Evolutionary conservation across 2,329 filamentous ascomycete species (phyloP).

Genomic region (Diplodia intermedia): DNA sequence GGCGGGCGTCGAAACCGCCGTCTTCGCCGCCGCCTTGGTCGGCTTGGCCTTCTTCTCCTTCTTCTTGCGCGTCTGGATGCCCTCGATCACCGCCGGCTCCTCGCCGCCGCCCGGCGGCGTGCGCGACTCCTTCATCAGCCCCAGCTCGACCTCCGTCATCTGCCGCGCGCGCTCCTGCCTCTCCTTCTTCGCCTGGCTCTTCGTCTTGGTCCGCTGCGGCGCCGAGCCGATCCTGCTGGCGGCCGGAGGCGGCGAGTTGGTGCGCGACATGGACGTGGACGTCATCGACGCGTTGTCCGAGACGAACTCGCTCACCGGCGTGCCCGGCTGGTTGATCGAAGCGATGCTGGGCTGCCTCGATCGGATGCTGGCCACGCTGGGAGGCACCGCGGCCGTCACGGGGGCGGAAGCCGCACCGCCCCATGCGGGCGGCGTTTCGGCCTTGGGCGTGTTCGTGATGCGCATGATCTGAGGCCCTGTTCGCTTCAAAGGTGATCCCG

Average conservation of each 20-base stretch:
- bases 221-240: slow-evolving; percentile 71
- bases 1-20: slow-evolving; percentile 21
- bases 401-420: slow-evolving; percentile 42
- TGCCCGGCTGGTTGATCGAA: slow-evolving; percentile 70
- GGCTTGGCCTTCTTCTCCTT: slow-evolving; percentile 72
- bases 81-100: slow-evolving; percentile 58
- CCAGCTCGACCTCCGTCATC: slow-evolving; percentile 65
- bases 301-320: slow-evolving; percentile 74
- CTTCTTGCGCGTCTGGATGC: slow-evolving; percentile 81
- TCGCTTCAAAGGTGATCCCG: slow-evolving; percentile 53
- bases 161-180: slow-evolving; percentile 66
- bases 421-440: slow-evolving; percentile 60
- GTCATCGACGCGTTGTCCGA: slow-evolving; percentile 80
- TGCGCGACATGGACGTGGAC: slow-evolving; percentile 74
- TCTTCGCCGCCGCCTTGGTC: slow-evolving; percentile 2
- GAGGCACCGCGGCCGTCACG: slow-evolving; percentile 42
- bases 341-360: slow-evolving; percentile 62
- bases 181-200: slow-evolving; percentile 80
- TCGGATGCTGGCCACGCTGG: slow-evolving; percentile 51
- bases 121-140: slow-evolving; percentile 37
- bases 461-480: slow-evolving; percentile 68
- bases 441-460: slow-evolving; percentile 71
- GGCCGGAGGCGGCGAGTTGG: slow-evolving; percentile 68
- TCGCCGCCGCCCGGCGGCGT: slow-evolving; percentile 38
- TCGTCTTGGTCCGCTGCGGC: slow-evolving; percentile 72